Conservation (phyloP, 768 basidiomycete genomes). For the Lepiota venenata region DNA sequence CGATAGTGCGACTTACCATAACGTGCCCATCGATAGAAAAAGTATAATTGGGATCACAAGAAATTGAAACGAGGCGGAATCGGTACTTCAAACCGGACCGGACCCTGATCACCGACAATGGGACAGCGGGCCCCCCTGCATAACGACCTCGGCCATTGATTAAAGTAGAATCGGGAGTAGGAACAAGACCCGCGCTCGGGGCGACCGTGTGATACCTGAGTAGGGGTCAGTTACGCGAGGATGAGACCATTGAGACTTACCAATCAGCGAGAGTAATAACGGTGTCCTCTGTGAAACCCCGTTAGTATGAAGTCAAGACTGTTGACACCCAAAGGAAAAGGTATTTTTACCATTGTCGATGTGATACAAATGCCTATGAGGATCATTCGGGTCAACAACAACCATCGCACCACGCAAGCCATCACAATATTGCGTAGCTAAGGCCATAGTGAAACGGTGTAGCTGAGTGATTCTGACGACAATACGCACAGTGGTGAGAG, state of each 20-base stretch:
- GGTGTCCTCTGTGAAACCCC: conserved; percentile 22
- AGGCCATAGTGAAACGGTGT: neutral
- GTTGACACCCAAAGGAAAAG: neutral
- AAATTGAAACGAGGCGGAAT: conserved; percentile 48
- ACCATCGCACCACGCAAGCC: conserved; percentile 21
- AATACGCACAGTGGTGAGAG: conserved; percentile 12
- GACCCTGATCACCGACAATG: conserved; percentile 45
- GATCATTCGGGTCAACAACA: conserved; percentile 20
- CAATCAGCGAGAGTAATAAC: conserved; percentile 51
- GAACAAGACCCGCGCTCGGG: conserved; percentile 15
- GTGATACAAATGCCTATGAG: conserved; percentile 21
- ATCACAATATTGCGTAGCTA: conserved; percentile 22
- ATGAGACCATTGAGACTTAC: conserved; percentile 19
- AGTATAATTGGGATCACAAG: conserved; percentile 42
- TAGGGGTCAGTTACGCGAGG: neutral
- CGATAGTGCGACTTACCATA: neutral
- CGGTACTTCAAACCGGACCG: conserved; percentile 40
- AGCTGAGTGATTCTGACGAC: neutral
- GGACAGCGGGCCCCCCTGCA: conserved; percentile 32
- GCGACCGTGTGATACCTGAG: conserved; percentile 35
- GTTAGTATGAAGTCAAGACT: neutral
- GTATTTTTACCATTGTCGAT: conserved; percentile 16
- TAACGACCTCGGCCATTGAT: conserved; percentile 54
- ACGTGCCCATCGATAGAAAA: conserved; percentile 45
- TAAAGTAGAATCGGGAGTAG: conserved; percentile 35